phyloP scores from a whole-genome alignment of 164 flowering plant genomes.

The Echeveria elegans region DNA sequence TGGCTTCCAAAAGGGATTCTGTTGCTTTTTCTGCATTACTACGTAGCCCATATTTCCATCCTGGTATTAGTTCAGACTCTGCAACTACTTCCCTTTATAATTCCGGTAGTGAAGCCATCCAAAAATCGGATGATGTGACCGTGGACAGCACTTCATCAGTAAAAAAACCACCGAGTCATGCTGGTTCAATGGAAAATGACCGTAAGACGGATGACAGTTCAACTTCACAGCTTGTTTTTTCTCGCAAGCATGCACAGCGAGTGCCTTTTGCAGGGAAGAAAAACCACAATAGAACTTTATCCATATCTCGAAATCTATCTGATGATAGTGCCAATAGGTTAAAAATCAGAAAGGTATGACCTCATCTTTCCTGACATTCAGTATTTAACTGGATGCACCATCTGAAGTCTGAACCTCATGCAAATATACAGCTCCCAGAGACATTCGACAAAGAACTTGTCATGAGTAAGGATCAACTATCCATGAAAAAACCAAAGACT shows the following conservation, averaged over 20 bases:
- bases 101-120: constrained; percentile 64
- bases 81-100: constrained; percentile 77
- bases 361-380: background rate
- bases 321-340: constrained; percentile 38
- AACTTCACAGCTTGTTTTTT: constrained; percentile 35
- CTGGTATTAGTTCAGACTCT: constrained; percentile 83
- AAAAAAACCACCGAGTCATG: constrained; percentile 34
- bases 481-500: background rate
- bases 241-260: constrained; percentile 33
- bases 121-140: constrained; percentile 78
- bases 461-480: background rate
- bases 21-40: constrained; percentile 47
- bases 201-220: constrained; percentile 64
- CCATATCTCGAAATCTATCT: constrained; percentile 24
- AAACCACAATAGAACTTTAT: constrained; percentile 44
- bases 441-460: background rate
- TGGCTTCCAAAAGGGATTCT: constrained; percentile 61
- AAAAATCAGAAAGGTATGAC: constrained; percentile 47
- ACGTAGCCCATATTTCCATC: constrained; percentile 45
- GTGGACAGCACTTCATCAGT: constrained; percentile 64
- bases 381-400: background rate
- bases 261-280: constrained; percentile 59
- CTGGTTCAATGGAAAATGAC: constrained; percentile 46
- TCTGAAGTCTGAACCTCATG: background rate
- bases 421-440: constrained; percentile 5